Conservation (phyloP, 1,284 basidiomycete genomes). For the Tremellales sp. region DNA sequence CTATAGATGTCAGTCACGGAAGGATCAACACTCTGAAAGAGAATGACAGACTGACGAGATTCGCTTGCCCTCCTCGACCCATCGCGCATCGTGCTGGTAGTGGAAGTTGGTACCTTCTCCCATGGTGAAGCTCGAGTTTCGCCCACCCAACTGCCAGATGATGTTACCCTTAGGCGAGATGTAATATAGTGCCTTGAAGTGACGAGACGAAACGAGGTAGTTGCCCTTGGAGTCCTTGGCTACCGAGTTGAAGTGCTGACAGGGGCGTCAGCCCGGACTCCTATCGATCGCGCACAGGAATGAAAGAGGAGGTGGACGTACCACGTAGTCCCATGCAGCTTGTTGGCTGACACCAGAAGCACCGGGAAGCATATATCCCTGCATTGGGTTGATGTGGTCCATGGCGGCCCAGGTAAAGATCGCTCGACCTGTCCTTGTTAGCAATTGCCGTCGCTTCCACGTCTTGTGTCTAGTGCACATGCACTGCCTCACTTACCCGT, state of each 20-base stretch:
- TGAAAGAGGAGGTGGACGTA: background rate
- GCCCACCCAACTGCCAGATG: slow-evolving; percentile 38
- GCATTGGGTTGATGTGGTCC: slow-evolving; percentile 26
- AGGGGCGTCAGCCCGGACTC: background rate
- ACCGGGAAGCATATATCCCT: slow-evolving; percentile 23
- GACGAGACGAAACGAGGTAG: slow-evolving; percentile 39
- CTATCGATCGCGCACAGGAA: background rate
- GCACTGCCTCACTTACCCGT: slow-evolving; percentile 17
- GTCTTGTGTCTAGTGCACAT: background rate
- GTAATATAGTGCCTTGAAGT: slow-evolving; percentile 38
- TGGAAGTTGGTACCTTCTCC: slow-evolving; percentile 20
- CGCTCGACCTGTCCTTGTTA: slow-evolving; percentile 8
- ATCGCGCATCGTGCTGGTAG: slow-evolving; percentile 37
- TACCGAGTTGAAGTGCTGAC: slow-evolving; percentile 39
- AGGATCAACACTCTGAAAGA: background rate
- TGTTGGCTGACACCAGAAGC: slow-evolving; percentile 13
- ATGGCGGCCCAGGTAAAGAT: slow-evolving; percentile 35
- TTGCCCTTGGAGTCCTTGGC: slow-evolving; percentile 38
- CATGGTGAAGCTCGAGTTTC: slow-evolving; percentile 29
- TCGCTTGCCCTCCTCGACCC: slow-evolving; percentile 12
- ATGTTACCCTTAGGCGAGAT: slow-evolving; percentile 24
- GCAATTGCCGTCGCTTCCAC: background rate
- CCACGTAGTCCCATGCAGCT: slow-evolving; percentile 28
- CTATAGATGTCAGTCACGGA: slow-evolving; percentile 1
- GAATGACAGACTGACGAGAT: slow-evolving; percentile 8